Percentiles rank a stretch among this genome's conserved stretches.
Evolutionary conservation across 257 asterid genomes (phyloP).

Genomic region (Nicotiana knightiana): DNA sequence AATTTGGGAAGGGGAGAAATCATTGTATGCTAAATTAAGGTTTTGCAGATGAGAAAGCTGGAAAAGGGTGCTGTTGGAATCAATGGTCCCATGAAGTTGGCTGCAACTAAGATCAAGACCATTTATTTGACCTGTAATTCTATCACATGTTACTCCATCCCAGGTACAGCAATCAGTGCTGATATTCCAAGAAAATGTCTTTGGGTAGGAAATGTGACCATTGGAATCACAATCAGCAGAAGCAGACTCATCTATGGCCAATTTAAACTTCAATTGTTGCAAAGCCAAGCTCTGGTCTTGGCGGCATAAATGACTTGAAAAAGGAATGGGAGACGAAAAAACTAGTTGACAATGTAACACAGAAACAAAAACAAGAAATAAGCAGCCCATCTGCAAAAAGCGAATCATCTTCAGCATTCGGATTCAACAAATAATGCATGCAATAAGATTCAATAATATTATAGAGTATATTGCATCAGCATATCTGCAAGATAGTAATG

Average conservation of each 20-base stretch:
- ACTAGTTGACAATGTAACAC: background rate
- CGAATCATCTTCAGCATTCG: too few relatives aligned
- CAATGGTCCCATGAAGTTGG: conserved; percentile 20
- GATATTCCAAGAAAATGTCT: conserved; percentile 16
- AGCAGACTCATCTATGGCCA: conserved; percentile 4
- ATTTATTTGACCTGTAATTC: conserved; percentile 9
- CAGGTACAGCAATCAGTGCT: conserved; percentile 9
- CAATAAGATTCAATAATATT: too few relatives aligned
- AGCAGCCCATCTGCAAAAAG: background rate
- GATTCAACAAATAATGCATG: too few relatives aligned
- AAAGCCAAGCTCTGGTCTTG: conserved; percentile 10
- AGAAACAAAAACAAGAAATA: background rate
- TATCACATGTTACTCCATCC: conserved; percentile 28
- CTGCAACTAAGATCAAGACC: conserved; percentile 27
- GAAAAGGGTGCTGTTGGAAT: conserved; percentile 19
- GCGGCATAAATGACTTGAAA: conserved; percentile 12
- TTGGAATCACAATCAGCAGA: background rate
- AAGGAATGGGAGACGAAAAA: background rate
- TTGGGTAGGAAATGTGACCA: conserved; percentile 9
- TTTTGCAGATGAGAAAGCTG: conserved; percentile 8
- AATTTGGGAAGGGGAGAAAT: conserved; percentile 19
- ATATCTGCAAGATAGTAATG: background rate
- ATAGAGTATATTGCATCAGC: too few relatives aligned
- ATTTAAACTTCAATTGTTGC: conserved; percentile 11
- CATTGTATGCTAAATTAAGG: conserved; percentile 21